Conservation (phyloP, 331 rosid genomes). For the Erythrophleum ivorense region DNA sequence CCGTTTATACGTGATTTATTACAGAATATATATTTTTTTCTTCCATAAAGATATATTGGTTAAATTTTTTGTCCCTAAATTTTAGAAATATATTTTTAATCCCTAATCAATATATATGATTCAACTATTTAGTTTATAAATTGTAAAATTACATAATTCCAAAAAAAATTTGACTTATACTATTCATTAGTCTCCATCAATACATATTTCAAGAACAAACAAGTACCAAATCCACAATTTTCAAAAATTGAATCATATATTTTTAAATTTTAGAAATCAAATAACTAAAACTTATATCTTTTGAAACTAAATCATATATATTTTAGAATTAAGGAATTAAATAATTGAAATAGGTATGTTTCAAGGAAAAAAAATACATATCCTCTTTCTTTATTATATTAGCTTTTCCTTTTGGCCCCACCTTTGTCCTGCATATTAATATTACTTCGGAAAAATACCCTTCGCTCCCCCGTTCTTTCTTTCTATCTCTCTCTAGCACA, state of each 20-base stretch:
- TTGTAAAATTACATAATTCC: neutral
- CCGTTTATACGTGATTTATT: slow-evolving; percentile 42
- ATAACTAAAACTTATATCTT: neutral
- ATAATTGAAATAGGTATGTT: neutral
- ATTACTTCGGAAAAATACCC: neutral
- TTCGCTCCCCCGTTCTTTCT: neutral
- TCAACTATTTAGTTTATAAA: neutral
- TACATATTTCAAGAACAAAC: neutral
- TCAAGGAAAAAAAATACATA: neutral
- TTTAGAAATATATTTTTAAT: neutral
- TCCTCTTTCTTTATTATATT: neutral
- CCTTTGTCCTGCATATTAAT: slow-evolving; percentile 40
- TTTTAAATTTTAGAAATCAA: neutral
- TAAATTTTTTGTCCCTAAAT: neutral
- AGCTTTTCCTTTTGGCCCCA: slow-evolving; percentile 61
- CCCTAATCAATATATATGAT: neutral
- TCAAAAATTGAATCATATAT: neutral
- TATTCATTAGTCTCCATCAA: neutral
- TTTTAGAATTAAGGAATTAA: neutral
- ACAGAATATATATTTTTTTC: neutral
- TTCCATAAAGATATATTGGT: neutral
- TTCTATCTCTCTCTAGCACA: neutral
- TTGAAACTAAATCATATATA: neutral
- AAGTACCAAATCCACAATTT: neutral
- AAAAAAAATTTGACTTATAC: too few relatives aligned